Evolutionary conservation across 257 asterid species (phyloP), one percentile per base, ranked within the genome.

Genomic region (Thymus mandschuricus): DNA sequence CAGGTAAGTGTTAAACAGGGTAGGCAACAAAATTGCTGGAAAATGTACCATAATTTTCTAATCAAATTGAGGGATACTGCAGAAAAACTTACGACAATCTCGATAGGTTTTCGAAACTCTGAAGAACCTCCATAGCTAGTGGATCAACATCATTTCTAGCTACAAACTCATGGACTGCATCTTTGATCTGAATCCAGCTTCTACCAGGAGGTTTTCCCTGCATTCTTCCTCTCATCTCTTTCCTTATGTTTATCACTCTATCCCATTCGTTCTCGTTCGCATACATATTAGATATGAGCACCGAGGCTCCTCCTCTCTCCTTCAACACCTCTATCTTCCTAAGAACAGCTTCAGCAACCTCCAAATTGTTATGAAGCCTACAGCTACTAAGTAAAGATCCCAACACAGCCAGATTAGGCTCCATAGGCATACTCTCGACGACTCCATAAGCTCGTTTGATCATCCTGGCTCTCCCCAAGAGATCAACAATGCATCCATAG

Each of bases 401-500:
- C 70, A 82, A 75, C 29, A 86, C 75, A 13, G 87, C 61, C 54
- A 82, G 66, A 74, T 84, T 80, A 69, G 87, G 87, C 54, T 76
- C 79, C 81, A 78, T 66, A 3, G 84, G 76, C 87, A 82, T 84
- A 49, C 57, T 80, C 62, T 78, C 82, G 9, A 86, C 66, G 1
- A 86, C 58, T 21, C 50, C 56, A 76, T 72, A 80, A 61, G 86
- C 89, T 52, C 65, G 83, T 30, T 76, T 68, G 2, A 86, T 55
- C 87, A 84, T 73, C 67, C 87, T 89, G 38, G 79, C 86, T 76
- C 86, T 74, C 15, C 86, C 89, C 74, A 82, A 64, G 29, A 84
- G 83, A 72, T 86, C 92, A 30, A 86, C 80, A 6, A 82, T 38
- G 72, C 92, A 86, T 54, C 87, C 89, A 51, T 82, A 86, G 70